These are phyloP conservation scores for Chaetomium tenue DNA, from an alignment of 495 filamentous ascomycete species.

Conservation along the genomic window DNA sequence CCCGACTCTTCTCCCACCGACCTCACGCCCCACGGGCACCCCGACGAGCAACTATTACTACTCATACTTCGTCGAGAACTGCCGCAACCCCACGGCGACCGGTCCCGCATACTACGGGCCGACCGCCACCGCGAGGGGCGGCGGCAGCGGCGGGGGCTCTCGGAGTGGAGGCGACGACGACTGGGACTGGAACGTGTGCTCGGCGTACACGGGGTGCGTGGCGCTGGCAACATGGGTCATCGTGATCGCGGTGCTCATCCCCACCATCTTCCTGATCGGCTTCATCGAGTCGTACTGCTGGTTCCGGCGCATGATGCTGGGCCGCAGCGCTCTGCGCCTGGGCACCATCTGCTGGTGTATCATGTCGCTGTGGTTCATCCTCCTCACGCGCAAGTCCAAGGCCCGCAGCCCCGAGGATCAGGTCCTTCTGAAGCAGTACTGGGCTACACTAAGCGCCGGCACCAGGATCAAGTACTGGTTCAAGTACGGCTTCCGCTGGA, in stretches of 20 bases:
- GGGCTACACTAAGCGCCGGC: constrained; percentile 43
- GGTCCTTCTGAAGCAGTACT: constrained; percentile 41
- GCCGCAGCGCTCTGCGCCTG: constrained; percentile 48
- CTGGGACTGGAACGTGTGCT: constrained; percentile 27
- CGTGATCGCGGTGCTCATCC: constrained; percentile 41
- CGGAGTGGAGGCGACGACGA: constrained; percentile 8
- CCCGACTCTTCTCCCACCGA: constrained; percentile 6
- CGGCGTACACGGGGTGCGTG: constrained; percentile 33
- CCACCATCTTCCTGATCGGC: constrained; percentile 47
- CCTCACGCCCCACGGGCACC: background rate
- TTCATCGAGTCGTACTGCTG: constrained; percentile 51
- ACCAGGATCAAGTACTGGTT: constrained; percentile 48
- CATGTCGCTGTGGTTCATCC: constrained; percentile 44
- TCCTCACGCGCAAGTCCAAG: constrained; percentile 42
- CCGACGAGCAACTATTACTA: constrained; percentile 23
- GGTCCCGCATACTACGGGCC: constrained; percentile 1
- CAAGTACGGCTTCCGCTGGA: constrained; percentile 51
- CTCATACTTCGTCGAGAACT: constrained; percentile 23
- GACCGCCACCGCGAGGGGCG: background rate
- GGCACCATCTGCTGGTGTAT: constrained; percentile 50
- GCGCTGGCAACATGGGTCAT: constrained; percentile 36
- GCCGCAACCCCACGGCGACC: constrained; percentile 23
- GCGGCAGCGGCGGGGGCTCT: constrained; percentile 13
- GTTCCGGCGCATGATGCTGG: constrained; percentile 54
- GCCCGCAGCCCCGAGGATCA: constrained; percentile 46